These are phyloP conservation scores for Botrytis sinoallii DNA, from an alignment of 2,329 filamentous ascomycete species.

Conservation along the genomic window DNA sequence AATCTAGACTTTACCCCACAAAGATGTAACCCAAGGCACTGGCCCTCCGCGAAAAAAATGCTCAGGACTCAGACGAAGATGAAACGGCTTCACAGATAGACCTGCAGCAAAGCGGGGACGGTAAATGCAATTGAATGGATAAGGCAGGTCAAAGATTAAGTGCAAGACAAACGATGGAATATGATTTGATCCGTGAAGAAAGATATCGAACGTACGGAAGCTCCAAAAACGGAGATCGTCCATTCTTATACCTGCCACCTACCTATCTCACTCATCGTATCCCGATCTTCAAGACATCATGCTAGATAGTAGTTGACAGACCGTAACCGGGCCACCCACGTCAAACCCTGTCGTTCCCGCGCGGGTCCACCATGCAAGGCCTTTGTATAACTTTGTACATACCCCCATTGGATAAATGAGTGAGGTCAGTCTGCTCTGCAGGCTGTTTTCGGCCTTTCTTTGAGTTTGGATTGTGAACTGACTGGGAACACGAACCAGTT, in stretches of 20 bases:
- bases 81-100: not conserved
- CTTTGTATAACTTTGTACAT: not conserved
- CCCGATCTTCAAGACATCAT: not conserved
- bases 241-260: constrained; percentile 13
- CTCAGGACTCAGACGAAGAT: not conserved
- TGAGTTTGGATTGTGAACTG: not conserved
- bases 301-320: not conserved
- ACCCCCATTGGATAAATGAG: not conserved
- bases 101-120: not conserved
- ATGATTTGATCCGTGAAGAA: not conserved
- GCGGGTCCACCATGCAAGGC: not conserved
- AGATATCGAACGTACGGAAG: not conserved
- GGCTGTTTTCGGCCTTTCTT: constrained; percentile 1
- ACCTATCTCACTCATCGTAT: not conserved
- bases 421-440: not conserved
- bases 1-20: constrained; percentile 1
- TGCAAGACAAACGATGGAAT: not conserved
- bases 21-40: not conserved
- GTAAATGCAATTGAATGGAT: not conserved
- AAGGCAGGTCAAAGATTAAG: not conserved
- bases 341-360: not conserved
- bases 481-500: not conserved
- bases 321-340: not conserved
- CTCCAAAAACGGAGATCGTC: not conserved
- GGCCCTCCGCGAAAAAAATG: not conserved